Conservation (phyloP, 352 stramenopile genomes). For the Heterotrichella gracilis region DNA sequence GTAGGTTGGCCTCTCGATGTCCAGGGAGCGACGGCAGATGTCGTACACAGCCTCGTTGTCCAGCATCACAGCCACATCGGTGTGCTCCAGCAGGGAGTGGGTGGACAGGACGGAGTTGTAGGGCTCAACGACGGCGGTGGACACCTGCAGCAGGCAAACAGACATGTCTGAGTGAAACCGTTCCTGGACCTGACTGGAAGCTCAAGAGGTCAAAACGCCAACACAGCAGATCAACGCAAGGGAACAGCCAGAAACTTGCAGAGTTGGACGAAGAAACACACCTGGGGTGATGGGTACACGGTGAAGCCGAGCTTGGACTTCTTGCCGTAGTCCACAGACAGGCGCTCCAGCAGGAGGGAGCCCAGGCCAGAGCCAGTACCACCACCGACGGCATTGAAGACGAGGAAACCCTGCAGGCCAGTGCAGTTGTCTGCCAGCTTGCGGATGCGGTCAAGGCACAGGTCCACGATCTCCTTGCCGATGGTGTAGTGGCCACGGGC, state of each 20-base stretch:
- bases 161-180: too few species aligned
- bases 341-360: slow-evolving; percentile 62
- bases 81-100: slow-evolving; percentile 72
- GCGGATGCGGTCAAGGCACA: slow-evolving; percentile 69
- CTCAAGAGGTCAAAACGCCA: too few species aligned
- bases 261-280: too few species aligned
- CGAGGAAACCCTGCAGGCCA: slow-evolving; percentile 75
- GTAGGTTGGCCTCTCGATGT: slow-evolving; percentile 89
- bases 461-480: slow-evolving; percentile 72
- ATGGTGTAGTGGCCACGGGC: slow-evolving; percentile 58
- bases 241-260: too few species aligned
- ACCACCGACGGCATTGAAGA: slow-evolving; percentile 78
- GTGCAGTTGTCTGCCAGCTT: slow-evolving; percentile 80
- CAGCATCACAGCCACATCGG: slow-evolving; percentile 68
- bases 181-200: too few species aligned
- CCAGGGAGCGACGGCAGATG: slow-evolving; percentile 67
- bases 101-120: slow-evolving; percentile 88
- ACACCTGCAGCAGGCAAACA: too few species aligned
- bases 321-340: slow-evolving; percentile 79
- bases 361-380: slow-evolving; percentile 80
- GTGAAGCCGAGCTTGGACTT: slow-evolving; percentile 87
- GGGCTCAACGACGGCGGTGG: slow-evolving; percentile 74
- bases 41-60: slow-evolving; percentile 92
- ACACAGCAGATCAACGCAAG: too few species aligned
- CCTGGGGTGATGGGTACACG: slow-evolving; percentile 71